phyloP scores from a whole-genome alignment of 2,329 filamentous ascomycete species.

The Pseudocercospora cruenta region DNA sequence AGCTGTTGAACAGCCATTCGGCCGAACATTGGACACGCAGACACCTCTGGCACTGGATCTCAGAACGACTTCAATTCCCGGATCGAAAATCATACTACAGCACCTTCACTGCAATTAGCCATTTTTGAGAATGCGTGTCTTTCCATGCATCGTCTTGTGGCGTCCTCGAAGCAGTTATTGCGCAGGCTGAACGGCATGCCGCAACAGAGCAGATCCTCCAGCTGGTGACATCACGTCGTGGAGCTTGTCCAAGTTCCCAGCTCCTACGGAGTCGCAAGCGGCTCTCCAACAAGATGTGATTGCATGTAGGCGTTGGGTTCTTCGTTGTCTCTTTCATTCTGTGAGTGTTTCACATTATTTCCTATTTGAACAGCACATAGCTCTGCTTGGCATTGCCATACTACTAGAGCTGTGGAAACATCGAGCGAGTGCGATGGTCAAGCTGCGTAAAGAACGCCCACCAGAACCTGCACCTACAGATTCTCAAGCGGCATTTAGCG shows the following conservation, averaged over 20 bases:
- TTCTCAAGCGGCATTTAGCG: slow-evolving; percentile 2
- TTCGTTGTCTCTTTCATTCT: background rate
- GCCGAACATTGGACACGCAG: background rate
- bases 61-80: background rate
- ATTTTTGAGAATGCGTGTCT: background rate
- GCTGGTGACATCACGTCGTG: slow-evolving; percentile 3
- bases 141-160: background rate
- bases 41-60: background rate
- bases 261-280: slow-evolving; percentile 1
- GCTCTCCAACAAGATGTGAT: background rate
- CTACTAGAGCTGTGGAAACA: background rate
- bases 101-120: background rate
- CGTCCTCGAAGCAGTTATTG: background rate
- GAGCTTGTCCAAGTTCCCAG: slow-evolving; percentile 13
- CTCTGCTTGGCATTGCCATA: background rate
- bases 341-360: background rate
- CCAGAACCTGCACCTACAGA: background rate
- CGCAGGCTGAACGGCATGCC: background rate
- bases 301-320: slow-evolving; percentile 1
- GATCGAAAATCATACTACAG: background rate
- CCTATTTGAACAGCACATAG: background rate
- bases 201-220: slow-evolving; percentile 1
- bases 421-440: slow-evolving; percentile 1
- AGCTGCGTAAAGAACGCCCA: slow-evolving; percentile 9
- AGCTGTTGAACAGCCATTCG: background rate